Evolutionary conservation across 1,284 basidiomycete species (phyloP).

Genomic region (Tylopilus orsonianus): DNA sequence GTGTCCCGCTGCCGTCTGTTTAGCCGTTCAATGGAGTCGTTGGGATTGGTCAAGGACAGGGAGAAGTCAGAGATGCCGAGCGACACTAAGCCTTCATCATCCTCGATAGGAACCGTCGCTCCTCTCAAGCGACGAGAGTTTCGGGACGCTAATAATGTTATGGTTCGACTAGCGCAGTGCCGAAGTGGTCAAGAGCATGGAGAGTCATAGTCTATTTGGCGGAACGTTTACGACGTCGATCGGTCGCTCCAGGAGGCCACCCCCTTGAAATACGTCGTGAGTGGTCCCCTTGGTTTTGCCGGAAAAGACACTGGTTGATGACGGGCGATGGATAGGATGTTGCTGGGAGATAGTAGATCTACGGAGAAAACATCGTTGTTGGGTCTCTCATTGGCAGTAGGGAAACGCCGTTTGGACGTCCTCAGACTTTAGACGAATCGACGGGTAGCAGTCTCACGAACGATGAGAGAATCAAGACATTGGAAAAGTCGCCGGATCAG

Average conservation of each 20-base stretch:
- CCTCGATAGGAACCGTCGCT: slow-evolving; percentile 21
- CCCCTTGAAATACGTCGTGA: slow-evolving; percentile 66
- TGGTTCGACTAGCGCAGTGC: slow-evolving; percentile 48
- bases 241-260: slow-evolving; percentile 74
- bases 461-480: slow-evolving; percentile 23
- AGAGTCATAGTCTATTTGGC: slow-evolving; percentile 80
- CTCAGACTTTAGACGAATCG: slow-evolving; percentile 39
- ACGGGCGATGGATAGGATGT: slow-evolving; percentile 17
- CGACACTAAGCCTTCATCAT: slow-evolving; percentile 26
- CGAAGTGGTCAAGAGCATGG: slow-evolving; percentile 51
- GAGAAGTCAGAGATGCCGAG: slow-evolving; percentile 28
- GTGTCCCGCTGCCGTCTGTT: slow-evolving; percentile 52
- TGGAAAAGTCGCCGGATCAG: slow-evolving; percentile 22
- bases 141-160: slow-evolving; percentile 28
- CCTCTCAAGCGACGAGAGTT: slow-evolving; percentile 23
- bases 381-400: slow-evolving; percentile 47
- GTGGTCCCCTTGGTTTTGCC: slow-evolving; percentile 25
- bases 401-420: slow-evolving; percentile 39
- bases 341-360: slow-evolving; percentile 27
- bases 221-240: slow-evolving; percentile 54
- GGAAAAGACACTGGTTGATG: slow-evolving; percentile 1
- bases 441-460: slow-evolving; percentile 14
- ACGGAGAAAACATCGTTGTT: slow-evolving; percentile 40
- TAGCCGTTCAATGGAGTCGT: slow-evolving; percentile 55
- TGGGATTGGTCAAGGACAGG: slow-evolving; percentile 38